Base-by-base conservation (phyloP, 148 eudicot genomes). In the Camellia lanceoleosa region DNA sequence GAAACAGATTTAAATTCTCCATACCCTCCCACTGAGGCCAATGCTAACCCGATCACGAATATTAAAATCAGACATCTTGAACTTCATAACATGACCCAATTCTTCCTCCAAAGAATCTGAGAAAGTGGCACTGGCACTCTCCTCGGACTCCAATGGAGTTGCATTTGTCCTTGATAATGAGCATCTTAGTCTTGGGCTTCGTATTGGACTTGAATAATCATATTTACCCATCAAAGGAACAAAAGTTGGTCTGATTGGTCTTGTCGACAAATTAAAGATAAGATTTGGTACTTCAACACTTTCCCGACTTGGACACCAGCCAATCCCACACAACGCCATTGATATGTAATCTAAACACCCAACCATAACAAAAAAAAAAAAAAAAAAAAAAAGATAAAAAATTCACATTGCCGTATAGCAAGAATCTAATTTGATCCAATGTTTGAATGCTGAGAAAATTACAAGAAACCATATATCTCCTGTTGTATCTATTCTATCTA, bases 1-100 rank as follows among this genome's bases (percentile, higher is more conserved):
- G 6, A 55, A 60, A 75, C 8, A 68, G 12, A 75, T 54, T 49
- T 68, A 71, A 55, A 44, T 23, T 58, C 76, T 54, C 4, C 83
- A 13, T 92, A 97, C 99, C 95, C 94, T 80, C 19, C 97, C 93
- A 78, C 93, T 83, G 52, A 94, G 99, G 73, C 99, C 99, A 82
- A 88, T 84, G 86, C 99, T 92, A 80, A 94, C 94, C 44, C 87
- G 79, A 85, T 94, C 94, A 55, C 87, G 80, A 83, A 94, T 86
- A 75, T 85, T 79, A 41, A 97, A 92, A 85, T 92, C 98, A 62
- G 92, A 90, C 87, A 90, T 91, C 69, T 78, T 79, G 84, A 92
- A 97, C 91, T 89, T 92, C 58, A 86, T 83, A 72, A 90, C 98
- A 67, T 89, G 92, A 68, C 90, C 92, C 66, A 94, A 84, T 68